Base-by-base conservation (phyloP, 257 asterid species). In the Oldenlandia corymbosa region DNA sequence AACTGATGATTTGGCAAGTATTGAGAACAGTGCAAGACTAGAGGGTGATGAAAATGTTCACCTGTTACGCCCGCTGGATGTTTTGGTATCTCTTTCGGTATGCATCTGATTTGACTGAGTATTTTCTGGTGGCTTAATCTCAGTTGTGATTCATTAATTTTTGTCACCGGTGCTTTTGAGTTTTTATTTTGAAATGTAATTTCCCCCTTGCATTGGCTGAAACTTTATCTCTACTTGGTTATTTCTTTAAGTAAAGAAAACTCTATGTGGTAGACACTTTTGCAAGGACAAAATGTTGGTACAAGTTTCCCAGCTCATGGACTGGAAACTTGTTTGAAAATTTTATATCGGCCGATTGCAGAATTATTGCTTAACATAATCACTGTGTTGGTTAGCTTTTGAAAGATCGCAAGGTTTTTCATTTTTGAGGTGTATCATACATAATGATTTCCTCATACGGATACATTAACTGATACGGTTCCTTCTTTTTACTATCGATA, bases 41-140 rank as follows among this genome's bases (percentile, higher is more conserved):
- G 83, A 72, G 65, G 80, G 71, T 67, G 70, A 68, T 41, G 69
- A 77, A 41, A 46, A 63, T 78, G 67, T 70, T 51, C 76, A 80
- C 68, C 57, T 91, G 39, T 70, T 91, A 77, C 75, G 81, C 72
- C 96, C 96, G 1, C 71, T 88, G 68, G 76, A 88, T 76, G 90
- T 91, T 47, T 58, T 78, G 30, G 66, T 84, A 65, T 83, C 84
- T 67, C 80, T 91, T 60, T 84, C 90, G 85, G 96, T 91, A 81
- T 77, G 94, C 72, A 54, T 66, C 6, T n/a, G n/a, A n/a, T n/a
- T n/a, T n/a, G n/a, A n/a, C n/a, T n/a, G n/a, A n/a, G n/a, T n/a
- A n/a, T n/a, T n/a, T n/a, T n/a, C n/a, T n/a, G n/a, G n/a, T n/a
- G n/a, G n/a, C n/a, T 65, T 59, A 26, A 34, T 28, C 52, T 36